A percentile compares a stretch with the other conserved stretches of the same genome.
These are phyloP conservation scores for Xylaria telfairii DNA, from an alignment of 495 filamentous ascomycete species.

Conservation along the genomic window DNA sequence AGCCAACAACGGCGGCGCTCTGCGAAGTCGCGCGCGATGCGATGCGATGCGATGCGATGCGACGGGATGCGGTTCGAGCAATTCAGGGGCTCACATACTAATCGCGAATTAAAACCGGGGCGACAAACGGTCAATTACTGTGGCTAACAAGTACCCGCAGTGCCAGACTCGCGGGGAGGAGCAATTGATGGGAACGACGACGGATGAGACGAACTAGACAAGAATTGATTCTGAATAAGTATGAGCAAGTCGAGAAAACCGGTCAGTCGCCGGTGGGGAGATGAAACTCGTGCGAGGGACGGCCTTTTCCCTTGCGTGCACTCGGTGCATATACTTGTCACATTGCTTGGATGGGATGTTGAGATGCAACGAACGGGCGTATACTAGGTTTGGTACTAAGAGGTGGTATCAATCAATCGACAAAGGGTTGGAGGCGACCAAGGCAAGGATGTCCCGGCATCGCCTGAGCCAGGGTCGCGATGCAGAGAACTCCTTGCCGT, in stretches of 20 bases:
- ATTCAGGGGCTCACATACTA: conserved; percentile 21
- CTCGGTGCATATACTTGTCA: background rate
- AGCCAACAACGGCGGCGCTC: conserved; percentile 8
- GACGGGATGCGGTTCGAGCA: conserved; percentile 9
- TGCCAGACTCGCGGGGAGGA: conserved; percentile 4
- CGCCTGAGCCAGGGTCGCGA: background rate
- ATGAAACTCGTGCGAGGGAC: conserved; percentile 14
- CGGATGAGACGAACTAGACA: background rate
- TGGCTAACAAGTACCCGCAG: background rate
- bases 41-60: conserved; percentile 14
- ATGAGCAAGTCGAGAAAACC: background rate
- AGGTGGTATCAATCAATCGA: conserved; percentile 9
- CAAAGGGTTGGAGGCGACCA: background rate
- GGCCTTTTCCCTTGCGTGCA: background rate
- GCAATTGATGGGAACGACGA: background rate
- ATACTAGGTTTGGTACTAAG: conserved; percentile 3
- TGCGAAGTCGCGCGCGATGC: conserved; percentile 2
- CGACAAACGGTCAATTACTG: conserved; percentile 2
- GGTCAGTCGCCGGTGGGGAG: background rate
- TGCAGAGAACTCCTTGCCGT: conserved; percentile 3
- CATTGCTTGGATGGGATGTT: background rate
- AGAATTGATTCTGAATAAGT: background rate
- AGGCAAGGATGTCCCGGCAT: conserved; percentile 17
- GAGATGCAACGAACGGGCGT: background rate
- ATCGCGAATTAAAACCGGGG: conserved; percentile 18